These are phyloP conservation scores for Ceratocystis eucalypticola DNA, from an alignment of 2,329 filamentous ascomycete genomes.

Conservation along the genomic window DNA sequence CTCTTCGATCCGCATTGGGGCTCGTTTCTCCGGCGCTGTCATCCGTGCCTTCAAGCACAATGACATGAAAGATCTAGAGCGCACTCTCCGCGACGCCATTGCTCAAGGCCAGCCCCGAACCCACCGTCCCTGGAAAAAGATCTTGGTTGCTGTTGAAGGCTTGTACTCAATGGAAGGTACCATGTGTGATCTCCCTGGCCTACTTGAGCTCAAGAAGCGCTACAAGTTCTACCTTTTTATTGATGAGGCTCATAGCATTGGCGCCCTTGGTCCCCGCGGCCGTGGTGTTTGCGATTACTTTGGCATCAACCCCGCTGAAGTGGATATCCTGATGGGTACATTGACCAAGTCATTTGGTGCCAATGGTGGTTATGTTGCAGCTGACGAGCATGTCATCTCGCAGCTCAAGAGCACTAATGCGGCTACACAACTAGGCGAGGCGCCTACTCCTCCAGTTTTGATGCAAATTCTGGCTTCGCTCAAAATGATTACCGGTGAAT, in stretches of 20 bases:
- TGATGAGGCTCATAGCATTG: constrained; percentile 92
- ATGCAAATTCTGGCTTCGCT: constrained; percentile 82
- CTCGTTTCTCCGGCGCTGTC: constrained; percentile 84
- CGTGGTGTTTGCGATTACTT: constrained; percentile 97
- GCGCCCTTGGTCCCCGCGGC: constrained; percentile 75
- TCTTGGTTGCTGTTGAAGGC: constrained; percentile 87
- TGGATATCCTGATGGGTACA: constrained; percentile 96
- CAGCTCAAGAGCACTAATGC: constrained; percentile 79
- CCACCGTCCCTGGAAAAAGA: constrained; percentile 99
- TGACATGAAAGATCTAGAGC: constrained; percentile 78
- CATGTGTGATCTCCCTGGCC: constrained; percentile 90
- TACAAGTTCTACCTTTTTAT: constrained; percentile 97
- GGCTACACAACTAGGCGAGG: constrained; percentile 74
- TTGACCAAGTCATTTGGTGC: constrained; percentile 97
- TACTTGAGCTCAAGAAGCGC: constrained; percentile 75
- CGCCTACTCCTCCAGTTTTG: constrained; percentile 73
- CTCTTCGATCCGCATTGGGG: constrained; percentile 89
- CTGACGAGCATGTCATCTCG: constrained; percentile 79
- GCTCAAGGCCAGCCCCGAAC: constrained; percentile 94
- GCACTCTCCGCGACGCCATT: constrained; percentile 76
- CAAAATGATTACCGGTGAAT: constrained; percentile 75
- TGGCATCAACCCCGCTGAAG: constrained; percentile 68
- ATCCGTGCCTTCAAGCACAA: constrained; percentile 98
- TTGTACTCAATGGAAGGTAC: constrained; percentile 99
- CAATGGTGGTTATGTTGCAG: constrained; percentile 90